Percentiles rank a stretch among this genome's conserved stretches.
Conservation (phyloP, 2,329 filamentous ascomycete genomes). For the Aspergillus tanneri region DNA sequence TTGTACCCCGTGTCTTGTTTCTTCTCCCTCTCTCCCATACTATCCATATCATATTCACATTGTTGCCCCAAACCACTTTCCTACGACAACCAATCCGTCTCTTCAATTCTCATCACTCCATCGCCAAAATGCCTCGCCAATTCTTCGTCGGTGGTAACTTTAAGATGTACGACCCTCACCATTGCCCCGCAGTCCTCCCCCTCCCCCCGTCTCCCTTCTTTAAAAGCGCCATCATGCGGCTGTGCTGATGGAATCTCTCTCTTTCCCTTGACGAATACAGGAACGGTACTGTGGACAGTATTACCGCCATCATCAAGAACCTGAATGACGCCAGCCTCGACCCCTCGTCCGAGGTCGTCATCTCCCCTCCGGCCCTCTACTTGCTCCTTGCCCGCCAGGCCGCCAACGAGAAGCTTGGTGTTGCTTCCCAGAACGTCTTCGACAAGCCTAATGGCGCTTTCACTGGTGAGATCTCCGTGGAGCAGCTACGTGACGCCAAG, state of each 20-base stretch:
- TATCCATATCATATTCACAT: conserved; percentile 9
- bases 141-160: conserved; percentile 99
- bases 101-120: conserved; percentile 11
- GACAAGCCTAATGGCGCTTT: conserved; percentile 96
- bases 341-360: conserved; percentile 74
- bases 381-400: conserved; percentile 81
- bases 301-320: conserved; percentile 86
- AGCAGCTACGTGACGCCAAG: conserved; percentile 83
- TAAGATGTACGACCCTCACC: conserved; percentile 73
- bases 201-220: conserved; percentile 8
- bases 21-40: conserved; percentile 3
- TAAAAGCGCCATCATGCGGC: not conserved
- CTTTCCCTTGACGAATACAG: conserved; percentile 49
- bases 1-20: conserved; percentile 9
- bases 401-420: conserved; percentile 72
- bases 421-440: conserved; percentile 95
- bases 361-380: conserved; percentile 88
- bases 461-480: conserved; percentile 92
- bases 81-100: conserved; percentile 11
- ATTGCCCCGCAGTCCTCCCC: conserved; percentile 29
- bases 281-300: conserved; percentile 89
- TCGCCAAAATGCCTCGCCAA: conserved; percentile 79
- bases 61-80: conserved; percentile 4
- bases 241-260: conserved; percentile 19
- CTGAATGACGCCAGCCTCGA: conserved; percentile 78